Evolutionary conservation across 495 filamentous ascomycete species (phyloP).

Genomic region (Penicillium turbatum): DNA sequence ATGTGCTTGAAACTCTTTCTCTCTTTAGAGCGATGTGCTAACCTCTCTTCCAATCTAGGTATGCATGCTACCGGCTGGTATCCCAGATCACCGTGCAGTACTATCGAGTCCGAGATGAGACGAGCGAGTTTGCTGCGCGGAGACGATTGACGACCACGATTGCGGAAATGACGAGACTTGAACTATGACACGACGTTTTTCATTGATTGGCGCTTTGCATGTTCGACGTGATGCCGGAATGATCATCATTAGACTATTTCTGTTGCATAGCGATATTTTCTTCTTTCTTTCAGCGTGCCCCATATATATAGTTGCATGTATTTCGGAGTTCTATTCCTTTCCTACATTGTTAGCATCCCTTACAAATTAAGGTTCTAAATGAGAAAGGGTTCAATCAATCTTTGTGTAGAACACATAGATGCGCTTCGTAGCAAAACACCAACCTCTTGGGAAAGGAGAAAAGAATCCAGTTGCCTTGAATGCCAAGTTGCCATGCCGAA

Average conservation of each 20-base stretch:
- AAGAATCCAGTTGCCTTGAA: neutral
- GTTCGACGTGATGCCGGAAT: conserved; percentile 8
- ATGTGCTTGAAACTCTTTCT: conserved; percentile 12
- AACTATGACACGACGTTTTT: neutral
- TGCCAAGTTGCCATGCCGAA: neutral
- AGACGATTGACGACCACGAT: conserved; percentile 32
- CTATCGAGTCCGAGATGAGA: conserved; percentile 37
- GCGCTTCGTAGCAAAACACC: no score
- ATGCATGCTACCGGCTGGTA: conserved; percentile 41
- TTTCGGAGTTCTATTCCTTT: conserved; percentile 4
- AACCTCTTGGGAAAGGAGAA: neutral
- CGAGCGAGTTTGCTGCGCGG: conserved; percentile 36
- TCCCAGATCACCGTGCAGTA: conserved; percentile 39
- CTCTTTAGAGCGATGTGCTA: neutral
- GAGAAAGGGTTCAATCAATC: neutral
- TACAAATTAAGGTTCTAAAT: neutral
- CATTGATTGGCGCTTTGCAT: neutral
- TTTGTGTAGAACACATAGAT: neutral
- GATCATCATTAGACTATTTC: conserved; percentile 1
- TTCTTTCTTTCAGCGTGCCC: neutral
- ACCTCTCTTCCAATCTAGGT: conserved; percentile 20
- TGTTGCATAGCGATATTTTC: neutral
- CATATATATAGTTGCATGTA: conserved; percentile 16
- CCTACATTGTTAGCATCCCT: neutral
- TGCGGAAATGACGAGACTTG: conserved; percentile 21